Conservation (phyloP, 2,329 filamentous ascomycete species). For the Amylocarpus encephaloides region DNA sequence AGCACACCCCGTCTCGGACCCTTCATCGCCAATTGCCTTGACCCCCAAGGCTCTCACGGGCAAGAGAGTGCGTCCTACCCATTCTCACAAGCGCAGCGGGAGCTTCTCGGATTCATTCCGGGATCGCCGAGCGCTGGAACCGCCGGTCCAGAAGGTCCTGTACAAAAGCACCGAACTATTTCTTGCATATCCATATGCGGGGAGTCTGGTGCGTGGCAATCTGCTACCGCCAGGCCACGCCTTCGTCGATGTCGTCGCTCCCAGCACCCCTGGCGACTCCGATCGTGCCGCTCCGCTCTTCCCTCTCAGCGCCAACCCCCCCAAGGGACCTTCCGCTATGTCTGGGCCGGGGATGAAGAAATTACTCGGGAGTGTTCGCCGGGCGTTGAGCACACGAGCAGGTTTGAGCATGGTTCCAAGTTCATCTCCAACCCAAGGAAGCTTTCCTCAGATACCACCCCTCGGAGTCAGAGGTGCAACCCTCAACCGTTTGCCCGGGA, state of each 20-base stretch:
- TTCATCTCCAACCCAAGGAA: constrained; percentile 32
- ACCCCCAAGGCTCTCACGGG: constrained; percentile 53
- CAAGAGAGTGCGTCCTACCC: constrained; percentile 51
- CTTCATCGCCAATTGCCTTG: constrained; percentile 46
- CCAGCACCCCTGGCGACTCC: constrained; percentile 40
- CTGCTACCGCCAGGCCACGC: constrained; percentile 76
- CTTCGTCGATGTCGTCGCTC: constrained; percentile 62
- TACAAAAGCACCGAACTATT: constrained; percentile 52
- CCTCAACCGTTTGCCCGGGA: constrained; percentile 52
- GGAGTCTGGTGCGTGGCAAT: constrained; percentile 82
- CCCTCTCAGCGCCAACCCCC: constrained; percentile 31
- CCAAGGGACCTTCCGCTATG: constrained; percentile 52
- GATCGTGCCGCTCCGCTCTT: constrained; percentile 50
- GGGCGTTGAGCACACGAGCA: constrained; percentile 60
- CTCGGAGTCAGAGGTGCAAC: constrained; percentile 39
- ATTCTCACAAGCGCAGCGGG: constrained; percentile 72
- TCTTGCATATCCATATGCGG: constrained; percentile 62
- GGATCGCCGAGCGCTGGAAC: constrained; percentile 48
- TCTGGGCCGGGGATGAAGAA: constrained; percentile 74
- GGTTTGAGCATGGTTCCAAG: constrained; percentile 18
- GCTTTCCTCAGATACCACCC: constrained; percentile 30
- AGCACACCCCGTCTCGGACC: constrained; percentile 42
- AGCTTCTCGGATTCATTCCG: constrained; percentile 81
- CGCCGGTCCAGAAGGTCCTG: constrained; percentile 40
- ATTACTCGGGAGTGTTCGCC: constrained; percentile 77